Evolutionary conservation across 495 filamentous ascomycete genomes (phyloP).

Genomic region (Talaromyces stipitatus): DNA sequence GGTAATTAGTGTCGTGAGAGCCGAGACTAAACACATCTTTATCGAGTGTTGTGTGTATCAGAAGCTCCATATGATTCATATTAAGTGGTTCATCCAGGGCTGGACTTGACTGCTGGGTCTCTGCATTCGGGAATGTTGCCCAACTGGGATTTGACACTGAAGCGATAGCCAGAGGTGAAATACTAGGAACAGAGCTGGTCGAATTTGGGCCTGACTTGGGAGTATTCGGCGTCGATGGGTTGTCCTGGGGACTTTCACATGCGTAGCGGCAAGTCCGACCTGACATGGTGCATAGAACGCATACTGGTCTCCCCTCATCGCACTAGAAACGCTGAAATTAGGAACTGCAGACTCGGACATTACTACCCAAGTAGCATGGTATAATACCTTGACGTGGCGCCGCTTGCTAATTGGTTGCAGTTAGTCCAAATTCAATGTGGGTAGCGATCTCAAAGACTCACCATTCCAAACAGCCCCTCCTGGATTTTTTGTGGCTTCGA

Average conservation of each 20-base stretch:
- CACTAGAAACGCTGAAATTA: conserved; percentile 8
- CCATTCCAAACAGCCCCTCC: conserved; percentile 24
- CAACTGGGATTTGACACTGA: not conserved
- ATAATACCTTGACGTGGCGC: conserved; percentile 11
- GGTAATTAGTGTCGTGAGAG: not conserved
- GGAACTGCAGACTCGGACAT: not conserved
- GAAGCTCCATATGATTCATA: conserved; percentile 17
- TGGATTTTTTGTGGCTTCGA: conserved; percentile 16
- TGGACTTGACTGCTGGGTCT: not conserved
- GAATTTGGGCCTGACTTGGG: too few species aligned
- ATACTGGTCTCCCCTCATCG: conserved; percentile 17
- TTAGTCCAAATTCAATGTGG: not conserved
- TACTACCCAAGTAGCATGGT: not conserved
- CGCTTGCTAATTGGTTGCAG: conserved; percentile 2
- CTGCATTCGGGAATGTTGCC: not conserved
- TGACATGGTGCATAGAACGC: conserved; percentile 16
- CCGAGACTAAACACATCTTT: conserved; percentile 9
- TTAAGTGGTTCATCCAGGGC: conserved; percentile 12
- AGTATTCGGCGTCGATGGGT: not conserved
- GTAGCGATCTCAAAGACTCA: conserved; percentile 10
- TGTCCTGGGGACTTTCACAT: not conserved
- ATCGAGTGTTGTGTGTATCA: conserved; percentile 14
- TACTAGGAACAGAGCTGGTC: not conserved
- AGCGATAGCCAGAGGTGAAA: not conserved
- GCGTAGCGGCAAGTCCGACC: conserved; percentile 16